Conservation (phyloP, 129 eudicot genomes). For the Chrysanthemum seticuspe region DNA sequence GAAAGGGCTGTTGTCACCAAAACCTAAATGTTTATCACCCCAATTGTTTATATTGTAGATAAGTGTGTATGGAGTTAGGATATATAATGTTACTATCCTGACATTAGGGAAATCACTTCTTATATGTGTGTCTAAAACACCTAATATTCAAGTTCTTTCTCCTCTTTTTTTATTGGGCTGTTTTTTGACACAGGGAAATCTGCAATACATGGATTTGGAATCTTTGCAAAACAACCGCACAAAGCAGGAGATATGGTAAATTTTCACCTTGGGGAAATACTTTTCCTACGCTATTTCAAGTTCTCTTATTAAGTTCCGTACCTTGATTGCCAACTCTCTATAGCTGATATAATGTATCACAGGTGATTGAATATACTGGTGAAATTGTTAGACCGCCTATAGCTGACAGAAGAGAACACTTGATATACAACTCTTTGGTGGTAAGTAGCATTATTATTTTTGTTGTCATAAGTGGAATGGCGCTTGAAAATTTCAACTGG, state of each 20-base stretch:
- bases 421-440: conserved; percentile 92
- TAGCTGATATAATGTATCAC: conserved; percentile 8
- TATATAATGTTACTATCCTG: conserved; percentile 10
- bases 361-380: conserved; percentile 97
- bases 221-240: conserved; percentile 85
- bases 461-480: neutral
- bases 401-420: conserved; percentile 95
- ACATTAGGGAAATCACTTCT: neutral
- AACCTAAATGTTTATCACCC: neutral
- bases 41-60: conserved; percentile 16
- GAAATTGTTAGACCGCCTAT: conserved; percentile 87
- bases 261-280: neutral
- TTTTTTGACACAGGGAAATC: conserved; percentile 68
- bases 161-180: conserved; percentile 5
- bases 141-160: neutral
- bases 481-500: neutral
- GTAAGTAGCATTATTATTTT: conserved; percentile 44
- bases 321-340: neutral
- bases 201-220: conserved; percentile 93
- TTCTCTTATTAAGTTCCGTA: neutral
- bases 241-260: conserved; percentile 97
- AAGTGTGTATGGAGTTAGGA: conserved; percentile 6
- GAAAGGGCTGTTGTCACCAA: no score
- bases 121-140: neutral
- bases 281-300: conserved; percentile 3